A percentile compares a stretch with the other conserved stretches of the same genome.
These are phyloP conservation scores for Chamaecyparis obtusa DNA, from an alignment of 75 land plant genomes.

Conservation along the genomic window DNA sequence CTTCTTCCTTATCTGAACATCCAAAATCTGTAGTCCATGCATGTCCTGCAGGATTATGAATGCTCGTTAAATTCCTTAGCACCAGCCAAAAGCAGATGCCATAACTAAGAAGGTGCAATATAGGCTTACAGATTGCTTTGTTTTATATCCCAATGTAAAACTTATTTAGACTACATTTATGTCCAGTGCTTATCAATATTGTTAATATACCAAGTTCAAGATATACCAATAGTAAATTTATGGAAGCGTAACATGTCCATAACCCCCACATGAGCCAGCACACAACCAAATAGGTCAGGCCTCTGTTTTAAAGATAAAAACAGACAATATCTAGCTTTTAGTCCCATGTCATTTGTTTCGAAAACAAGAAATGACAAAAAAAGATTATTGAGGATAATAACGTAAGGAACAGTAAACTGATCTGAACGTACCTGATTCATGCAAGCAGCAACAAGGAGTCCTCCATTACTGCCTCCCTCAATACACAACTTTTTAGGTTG, in stretches of 20 bases:
- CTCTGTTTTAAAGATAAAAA: slow-evolving; percentile 48
- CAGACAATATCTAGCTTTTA: not conserved
- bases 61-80: not conserved
- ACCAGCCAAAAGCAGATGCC: not conserved
- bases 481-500: slow-evolving; percentile 74
- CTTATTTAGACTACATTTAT: not conserved
- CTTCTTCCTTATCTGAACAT: slow-evolving; percentile 91
- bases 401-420: not conserved
- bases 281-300: slow-evolving; percentile 98
- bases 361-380: not conserved
- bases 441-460: slow-evolving; percentile 93
- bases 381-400: not conserved
- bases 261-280: slow-evolving; percentile 98
- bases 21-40: slow-evolving; percentile 98
- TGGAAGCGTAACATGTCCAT: slow-evolving; percentile 99
- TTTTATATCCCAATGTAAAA: not conserved
- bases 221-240: slow-evolving; percentile 93
- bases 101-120: not conserved
- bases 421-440: slow-evolving; percentile 77
- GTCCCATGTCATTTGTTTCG: not conserved
- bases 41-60: slow-evolving; percentile 59
- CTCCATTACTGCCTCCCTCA: slow-evolving; percentile 99
- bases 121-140: not conserved
- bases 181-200: not conserved
- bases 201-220: not conserved